A percentile compares a stretch with the other conserved stretches of the same genome.
phyloP scores from a whole-genome alignment of 164 flowering plant genomes.

The Akebia trifoliata region DNA sequence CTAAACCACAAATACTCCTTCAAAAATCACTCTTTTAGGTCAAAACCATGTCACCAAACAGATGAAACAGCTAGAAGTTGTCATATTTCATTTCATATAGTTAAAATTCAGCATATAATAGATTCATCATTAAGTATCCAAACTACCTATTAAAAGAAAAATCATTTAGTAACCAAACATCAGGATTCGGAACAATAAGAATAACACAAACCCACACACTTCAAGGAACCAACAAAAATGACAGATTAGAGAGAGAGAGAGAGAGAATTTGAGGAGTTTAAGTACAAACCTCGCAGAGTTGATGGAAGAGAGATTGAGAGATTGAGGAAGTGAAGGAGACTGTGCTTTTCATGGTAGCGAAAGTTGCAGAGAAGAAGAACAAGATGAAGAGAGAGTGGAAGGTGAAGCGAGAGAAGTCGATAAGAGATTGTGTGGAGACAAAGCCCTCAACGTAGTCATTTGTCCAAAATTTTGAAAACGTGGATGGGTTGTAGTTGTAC shows the following conservation, averaged over 20 bases:
- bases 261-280: neutral
- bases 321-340: conserved; percentile 1
- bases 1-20: no score
- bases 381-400: conserved; percentile 11
- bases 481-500: no score
- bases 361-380: neutral
- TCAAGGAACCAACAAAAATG: neutral
- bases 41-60: conserved; percentile 2
- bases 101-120: neutral
- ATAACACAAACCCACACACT: no score
- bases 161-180: neutral
- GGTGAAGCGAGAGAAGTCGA: conserved; percentile 15
- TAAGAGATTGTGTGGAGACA: conserved; percentile 25
- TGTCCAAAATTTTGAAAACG: no score
- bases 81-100: neutral
- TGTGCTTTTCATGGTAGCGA: conserved; percentile 13
- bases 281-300: conserved; percentile 11
- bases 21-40: neutral
- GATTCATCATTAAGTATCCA: neutral
- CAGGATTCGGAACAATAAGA: neutral
- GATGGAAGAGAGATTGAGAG: conserved; percentile 1
- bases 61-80: neutral
- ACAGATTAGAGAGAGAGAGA: neutral
- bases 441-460: conserved; percentile 11
- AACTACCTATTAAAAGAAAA: neutral